phyloP scores from a whole-genome alignment of 768 basidiomycete genomes.

The Panellus pusillus region DNA sequence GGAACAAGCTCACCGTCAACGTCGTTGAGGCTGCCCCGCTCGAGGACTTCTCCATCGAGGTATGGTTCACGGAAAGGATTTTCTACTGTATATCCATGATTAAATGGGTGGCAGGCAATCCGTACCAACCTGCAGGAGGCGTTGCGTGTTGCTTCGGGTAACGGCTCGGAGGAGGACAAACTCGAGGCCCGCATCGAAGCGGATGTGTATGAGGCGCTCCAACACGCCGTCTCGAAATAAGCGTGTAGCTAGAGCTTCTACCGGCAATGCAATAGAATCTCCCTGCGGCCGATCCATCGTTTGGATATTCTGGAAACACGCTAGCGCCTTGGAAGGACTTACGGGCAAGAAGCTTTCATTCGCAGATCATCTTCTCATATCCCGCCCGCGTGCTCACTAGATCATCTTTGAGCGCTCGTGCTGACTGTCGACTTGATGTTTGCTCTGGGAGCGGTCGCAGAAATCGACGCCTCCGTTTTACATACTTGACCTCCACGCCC shows the following conservation, averaged over 20 bases:
- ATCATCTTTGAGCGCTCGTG: too few relatives aligned
- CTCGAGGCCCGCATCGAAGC: constrained; percentile 91
- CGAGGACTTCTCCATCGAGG: constrained; percentile 89
- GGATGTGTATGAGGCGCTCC: constrained; percentile 94
- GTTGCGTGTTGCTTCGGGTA: constrained; percentile 74
- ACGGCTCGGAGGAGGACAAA: constrained; percentile 91
- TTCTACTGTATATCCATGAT: background rate
- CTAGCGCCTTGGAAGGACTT: too few relatives aligned
- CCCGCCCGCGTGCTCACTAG: too few relatives aligned
- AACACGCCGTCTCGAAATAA: constrained; percentile 69
- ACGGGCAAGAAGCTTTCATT: too few relatives aligned
- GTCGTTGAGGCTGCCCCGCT: constrained; percentile 94
- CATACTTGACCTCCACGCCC: too few relatives aligned
- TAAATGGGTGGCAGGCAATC: constrained; percentile 62
- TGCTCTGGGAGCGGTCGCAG: too few relatives aligned
- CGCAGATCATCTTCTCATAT: too few relatives aligned
- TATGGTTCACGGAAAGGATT: constrained; percentile 34
- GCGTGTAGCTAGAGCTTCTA: background rate
- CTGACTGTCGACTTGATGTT: too few relatives aligned
- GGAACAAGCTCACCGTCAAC: constrained; percentile 96
- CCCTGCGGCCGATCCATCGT: too few relatives aligned
- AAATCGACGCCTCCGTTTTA: too few relatives aligned
- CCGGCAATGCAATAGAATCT: too few relatives aligned
- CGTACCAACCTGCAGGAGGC: constrained; percentile 90
- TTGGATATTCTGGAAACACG: too few relatives aligned